Evolutionary conservation across 2,329 filamentous ascomycete genomes (phyloP), one percentile per base, ranked within the genome.

Genomic region (Waltergamsia citrina): DNA sequence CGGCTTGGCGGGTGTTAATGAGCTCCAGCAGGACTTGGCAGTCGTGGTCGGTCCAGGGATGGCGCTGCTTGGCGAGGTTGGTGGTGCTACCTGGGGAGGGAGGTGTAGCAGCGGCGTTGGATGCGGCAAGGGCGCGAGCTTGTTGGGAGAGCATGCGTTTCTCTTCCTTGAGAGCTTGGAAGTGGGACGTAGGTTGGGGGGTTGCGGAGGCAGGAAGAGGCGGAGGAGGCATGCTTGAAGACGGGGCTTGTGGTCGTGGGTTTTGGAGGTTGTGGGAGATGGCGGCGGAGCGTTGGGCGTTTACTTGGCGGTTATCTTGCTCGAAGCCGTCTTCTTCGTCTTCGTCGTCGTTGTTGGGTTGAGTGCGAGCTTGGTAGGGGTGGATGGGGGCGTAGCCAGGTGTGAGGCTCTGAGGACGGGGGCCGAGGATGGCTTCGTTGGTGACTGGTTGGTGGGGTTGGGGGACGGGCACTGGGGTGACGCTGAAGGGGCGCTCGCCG

Each of bases 11-110:
- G 12, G 44, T 32, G 29, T 52, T 45, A 22, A 74, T 58, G 33
- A 63, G 56, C 6, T 52, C 41, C 21, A 71, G 46, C 29, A 74
- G 65, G 23, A 49, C 40, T 10, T 44, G 26, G 5, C 52, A 52
- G 42, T 74, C 70, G 7, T 46, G 35, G 8, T 53, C 43, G 19
- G 57, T 57, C 70, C 70, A 74, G 7, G 47, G 44, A 15, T 44
- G 34, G 25, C 59, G 59, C 22, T 44, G 47, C 21, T 29, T 15
- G 21, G 29, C 26, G 25, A 31, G 23, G 31, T 23, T 40, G 38
- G 38, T 33, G 29, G 27, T 16, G 27, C 27, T 11, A 10, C 15
- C 27, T 15, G 28, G 12, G n/a, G n/a, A 30, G 29, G 29, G 9
- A 15, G 25, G 25, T n/a, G 25, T 15, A 27, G n/a, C n/a, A 27